Conservation (phyloP, 2,329 filamentous ascomycete species). For the Aschersonia sp. region DNA sequence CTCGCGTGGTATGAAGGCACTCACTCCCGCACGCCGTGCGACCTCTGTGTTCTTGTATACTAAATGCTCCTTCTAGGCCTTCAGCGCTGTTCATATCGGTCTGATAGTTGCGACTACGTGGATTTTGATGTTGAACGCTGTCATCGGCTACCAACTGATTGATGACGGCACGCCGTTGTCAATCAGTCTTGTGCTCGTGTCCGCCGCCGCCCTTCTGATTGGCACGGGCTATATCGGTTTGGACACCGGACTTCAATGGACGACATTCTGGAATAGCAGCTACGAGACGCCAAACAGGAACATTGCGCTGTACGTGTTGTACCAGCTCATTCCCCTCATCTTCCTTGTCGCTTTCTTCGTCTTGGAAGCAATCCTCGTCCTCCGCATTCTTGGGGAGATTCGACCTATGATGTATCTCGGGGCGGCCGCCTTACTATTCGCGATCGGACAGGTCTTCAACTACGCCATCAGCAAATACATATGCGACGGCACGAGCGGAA, state of each 20-base stretch:
- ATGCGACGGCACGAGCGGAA: slow-evolving; percentile 67
- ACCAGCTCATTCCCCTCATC: slow-evolving; percentile 76
- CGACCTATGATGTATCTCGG: slow-evolving; percentile 85
- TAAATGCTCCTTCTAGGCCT: slow-evolving; percentile 41
- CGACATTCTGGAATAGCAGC: slow-evolving; percentile 57
- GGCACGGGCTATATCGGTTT: slow-evolving; percentile 93
- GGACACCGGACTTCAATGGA: slow-evolving; percentile 82
- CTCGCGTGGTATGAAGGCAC: slow-evolving; percentile 51
- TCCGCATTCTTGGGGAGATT: slow-evolving; percentile 73
- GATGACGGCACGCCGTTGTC: slow-evolving; percentile 88
- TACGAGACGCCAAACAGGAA: slow-evolving; percentile 48
- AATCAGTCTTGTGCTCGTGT: slow-evolving; percentile 57
- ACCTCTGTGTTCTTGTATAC: neutral
- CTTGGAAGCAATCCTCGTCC: slow-evolving; percentile 69
- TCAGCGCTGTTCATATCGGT: slow-evolving; percentile 81
- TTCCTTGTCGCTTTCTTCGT: slow-evolving; percentile 83
- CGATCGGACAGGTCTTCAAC: slow-evolving; percentile 88
- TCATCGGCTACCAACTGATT: slow-evolving; percentile 84
- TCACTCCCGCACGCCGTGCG: neutral
- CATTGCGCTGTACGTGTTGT: slow-evolving; percentile 85
- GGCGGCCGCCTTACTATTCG: slow-evolving; percentile 66
- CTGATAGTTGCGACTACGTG: slow-evolving; percentile 79
- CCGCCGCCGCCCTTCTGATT: slow-evolving; percentile 60
- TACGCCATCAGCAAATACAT: slow-evolving; percentile 88
- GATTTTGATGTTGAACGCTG: slow-evolving; percentile 81